These are phyloP conservation scores for Stenogyne calaminthoides DNA, from an alignment of 305 asterid species.

Conservation along the genomic window DNA sequence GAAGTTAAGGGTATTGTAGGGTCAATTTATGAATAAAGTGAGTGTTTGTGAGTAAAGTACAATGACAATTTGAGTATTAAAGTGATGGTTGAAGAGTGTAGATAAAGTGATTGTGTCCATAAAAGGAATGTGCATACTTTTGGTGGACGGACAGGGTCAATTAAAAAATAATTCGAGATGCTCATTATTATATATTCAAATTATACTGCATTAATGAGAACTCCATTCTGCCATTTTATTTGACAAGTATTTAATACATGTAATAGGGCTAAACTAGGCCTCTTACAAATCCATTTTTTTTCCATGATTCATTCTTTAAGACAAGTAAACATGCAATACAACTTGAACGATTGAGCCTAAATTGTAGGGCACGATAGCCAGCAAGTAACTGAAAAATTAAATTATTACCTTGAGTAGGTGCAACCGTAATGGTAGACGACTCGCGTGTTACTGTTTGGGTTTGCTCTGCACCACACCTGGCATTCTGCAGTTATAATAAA, in stretches of 20 bases:
- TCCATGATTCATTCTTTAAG: not conserved
- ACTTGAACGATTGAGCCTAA: not conserved
- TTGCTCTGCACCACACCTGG: conserved; percentile 71
- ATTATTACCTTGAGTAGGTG: conserved; percentile 64
- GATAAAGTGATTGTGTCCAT: too few species aligned
- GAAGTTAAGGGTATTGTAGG: too few species aligned
- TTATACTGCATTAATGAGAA: not conserved
- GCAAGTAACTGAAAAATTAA: conserved; percentile 19
- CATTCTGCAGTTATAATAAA: conserved; percentile 48
- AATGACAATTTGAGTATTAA: too few species aligned
- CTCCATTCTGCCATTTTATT: not conserved
- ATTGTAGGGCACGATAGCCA: not conserved
- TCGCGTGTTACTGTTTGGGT: conserved; percentile 68
- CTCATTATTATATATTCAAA: not conserved
- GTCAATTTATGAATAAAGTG: too few species aligned
- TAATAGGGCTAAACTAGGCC: not conserved
- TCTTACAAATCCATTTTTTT: not conserved
- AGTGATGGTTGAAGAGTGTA: too few species aligned
- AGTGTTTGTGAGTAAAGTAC: too few species aligned
- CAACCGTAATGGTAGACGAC: conserved; percentile 81
- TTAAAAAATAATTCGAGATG: not conserved
- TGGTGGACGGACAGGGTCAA: not conserved
- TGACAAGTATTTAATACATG: not conserved
- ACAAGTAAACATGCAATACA: not conserved
- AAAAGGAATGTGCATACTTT: too few species aligned